Base-by-base conservation (phyloP, 306 rosid genomes). In the Citrullus colocynthis region DNA sequence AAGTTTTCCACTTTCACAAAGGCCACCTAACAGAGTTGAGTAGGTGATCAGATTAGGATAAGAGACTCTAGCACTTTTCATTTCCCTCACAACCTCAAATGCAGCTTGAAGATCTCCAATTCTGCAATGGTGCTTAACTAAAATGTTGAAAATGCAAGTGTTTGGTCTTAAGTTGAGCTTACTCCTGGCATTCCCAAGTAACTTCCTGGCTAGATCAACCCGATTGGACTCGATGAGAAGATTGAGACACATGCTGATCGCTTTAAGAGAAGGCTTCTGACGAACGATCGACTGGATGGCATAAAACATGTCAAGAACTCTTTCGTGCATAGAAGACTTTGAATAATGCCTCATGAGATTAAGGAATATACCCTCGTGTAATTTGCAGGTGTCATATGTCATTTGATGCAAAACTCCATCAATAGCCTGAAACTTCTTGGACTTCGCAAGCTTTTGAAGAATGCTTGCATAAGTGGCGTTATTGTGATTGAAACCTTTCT, bases 51-150 rank as follows among this genome's bases (percentile, higher is more conserved):
- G 52, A 76, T 94, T 89, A 52, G 98, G 98, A 82, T 80, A 83
- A 24, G 96, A 91, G 4, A 84, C 81, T 72, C 74, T 81, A 1
- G 87, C 83, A 71, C 58, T 83, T 75, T 85, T 90, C 98, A 94
- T 91, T 87, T 90, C 92, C 37, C 83, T 64, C 2, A 90, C 87
- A 83, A 94, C 91, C 78, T 88, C 90, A 79, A 94, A 89, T 71
- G 97, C 95, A 56, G 91, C 91, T 18, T 88, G 89, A 79, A 90
- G 79, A 85, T 94, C 89, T 73, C 96, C 90, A 39, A 80, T 88
- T 76, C 81, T 91, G 86, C 97, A 91, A 70, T 94, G 95, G 85
- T 90, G 89, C 86, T 94, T 94, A 69, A 94, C 89, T 65, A 94
- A 83, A 74, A 94, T 94, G 80, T 91, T 94, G 79, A 85, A 91